Evolutionary conservation across 768 basidiomycete species (phyloP), one percentile per base, ranked within the genome.

Genomic region (Hydnomerulius pinastri): DNA sequence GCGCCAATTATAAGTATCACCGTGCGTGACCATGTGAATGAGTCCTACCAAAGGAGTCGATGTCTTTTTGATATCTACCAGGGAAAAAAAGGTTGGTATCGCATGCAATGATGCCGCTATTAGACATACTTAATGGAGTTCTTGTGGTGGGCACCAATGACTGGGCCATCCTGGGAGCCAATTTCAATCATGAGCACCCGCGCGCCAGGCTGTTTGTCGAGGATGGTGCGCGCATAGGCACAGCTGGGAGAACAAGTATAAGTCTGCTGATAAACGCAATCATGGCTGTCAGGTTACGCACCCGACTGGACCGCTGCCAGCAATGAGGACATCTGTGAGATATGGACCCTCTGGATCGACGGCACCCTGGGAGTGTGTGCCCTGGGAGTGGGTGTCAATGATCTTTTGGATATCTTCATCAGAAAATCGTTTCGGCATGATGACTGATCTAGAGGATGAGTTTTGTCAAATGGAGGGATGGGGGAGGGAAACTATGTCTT

Each of bases 241-340:
- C 17, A 15, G 9, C 36, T 38, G 36, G 36, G 20, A 4, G 20
- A 38, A 38, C 8, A 38, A 38, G 17, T 18, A 10, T 43, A 10
- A 27, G 25, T n/a, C n/a, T n/a, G n/a, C n/a, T 24, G 20, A 5
- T 30, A 17, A 15, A 23, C 23, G n/a, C n/a, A n/a, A n/a, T n/a
- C 28, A n/a, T 24, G 9, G 4, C 4, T 17, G 3, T 18, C 8
- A 18, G 25, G 41, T 7, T 25, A 24, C 41, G 41, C 41, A 30
- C 28, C 25, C 20, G 23, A 27, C 46, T 6, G 69, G 58, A 18
- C 35, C 21, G n/a, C 46, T 41, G 9, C 24, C 29, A 23, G 30
- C 10, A 12, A 24, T 43, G 5, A n/a, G n/a, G n/a, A n/a, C n/a
- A n/a, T n/a, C n/a, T n/a, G 30, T 50, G 6, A 54, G 23, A 51